Percentiles rank a stretch among this genome's conserved stretches.
phyloP scores from a whole-genome alignment of 805 yeast genomes.

The Pichia nanzhaoensis region DNA sequence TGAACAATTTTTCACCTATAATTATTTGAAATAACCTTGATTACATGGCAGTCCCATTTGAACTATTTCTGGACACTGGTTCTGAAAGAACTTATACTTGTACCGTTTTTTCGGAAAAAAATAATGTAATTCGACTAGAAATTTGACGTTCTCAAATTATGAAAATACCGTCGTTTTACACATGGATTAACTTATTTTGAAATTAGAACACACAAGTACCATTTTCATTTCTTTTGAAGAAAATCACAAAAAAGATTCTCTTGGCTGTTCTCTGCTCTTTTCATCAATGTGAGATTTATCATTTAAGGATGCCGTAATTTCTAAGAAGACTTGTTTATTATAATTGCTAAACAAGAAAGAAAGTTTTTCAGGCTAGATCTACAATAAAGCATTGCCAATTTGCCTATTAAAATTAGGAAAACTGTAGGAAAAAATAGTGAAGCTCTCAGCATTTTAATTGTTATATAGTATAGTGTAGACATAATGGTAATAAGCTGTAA shows the following conservation, averaged over 20 bases:
- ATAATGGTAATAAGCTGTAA: too few species aligned
- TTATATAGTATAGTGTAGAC: too few species aligned
- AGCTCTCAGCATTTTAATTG: too few species aligned
- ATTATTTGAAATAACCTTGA: too few species aligned
- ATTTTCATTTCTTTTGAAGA: conserved; percentile 21
- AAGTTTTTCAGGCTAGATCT: too few species aligned
- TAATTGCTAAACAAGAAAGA: neutral
- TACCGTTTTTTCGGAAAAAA: conserved; percentile 13
- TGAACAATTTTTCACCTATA: conserved; percentile 3
- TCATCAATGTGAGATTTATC: conserved; percentile 20
- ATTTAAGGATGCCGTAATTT: conserved; percentile 11
- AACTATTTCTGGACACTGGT: neutral
- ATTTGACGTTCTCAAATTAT: conserved; percentile 8
- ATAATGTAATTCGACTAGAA: conserved; percentile 12
- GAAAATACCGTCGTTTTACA: conserved; percentile 1
- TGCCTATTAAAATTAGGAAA: too few species aligned
- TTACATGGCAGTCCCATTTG: too few species aligned
- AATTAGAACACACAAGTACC: conserved; percentile 11
- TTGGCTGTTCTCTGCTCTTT: conserved; percentile 7
- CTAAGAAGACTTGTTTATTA: neutral
- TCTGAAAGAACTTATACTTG: conserved; percentile 8
- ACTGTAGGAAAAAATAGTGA: too few species aligned
- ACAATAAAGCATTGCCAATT: too few species aligned
- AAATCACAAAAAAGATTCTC: conserved; percentile 15
- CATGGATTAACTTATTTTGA: conserved; percentile 7